Conservation (phyloP, 805 yeast species). For the Candida peoriensis region DNA sequence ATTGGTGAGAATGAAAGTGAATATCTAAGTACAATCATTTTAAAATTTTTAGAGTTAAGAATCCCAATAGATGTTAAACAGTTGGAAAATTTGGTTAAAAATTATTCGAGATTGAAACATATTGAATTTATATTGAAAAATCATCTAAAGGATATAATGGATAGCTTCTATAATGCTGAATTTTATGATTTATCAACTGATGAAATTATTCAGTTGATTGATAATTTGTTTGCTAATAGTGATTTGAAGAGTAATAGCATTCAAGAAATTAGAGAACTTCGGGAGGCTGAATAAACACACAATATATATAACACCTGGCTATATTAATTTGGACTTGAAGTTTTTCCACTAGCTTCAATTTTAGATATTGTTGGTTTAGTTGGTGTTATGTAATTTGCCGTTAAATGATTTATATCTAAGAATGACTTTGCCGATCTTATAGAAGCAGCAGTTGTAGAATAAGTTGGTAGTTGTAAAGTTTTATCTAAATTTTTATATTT, state of each 20-base stretch:
- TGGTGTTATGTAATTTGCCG: too few relatives aligned
- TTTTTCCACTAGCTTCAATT: too few relatives aligned
- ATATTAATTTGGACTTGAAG: too few relatives aligned
- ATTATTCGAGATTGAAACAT: conserved; percentile 18
- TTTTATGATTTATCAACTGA: conserved; percentile 32
- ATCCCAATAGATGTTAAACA: conserved; percentile 9
- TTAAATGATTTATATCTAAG: too few relatives aligned
- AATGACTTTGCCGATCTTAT: too few relatives aligned
- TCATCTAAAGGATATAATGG: conserved; percentile 39
- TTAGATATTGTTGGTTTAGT: too few relatives aligned
- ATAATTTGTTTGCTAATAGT: conserved; percentile 36
- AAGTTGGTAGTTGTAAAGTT: too few relatives aligned
- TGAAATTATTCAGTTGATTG: conserved; percentile 32
- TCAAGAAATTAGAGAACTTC: conserved; percentile 39
- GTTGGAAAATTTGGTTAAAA: conserved; percentile 9
- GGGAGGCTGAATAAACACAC: conserved; percentile 33
- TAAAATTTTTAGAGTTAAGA: conserved; percentile 12
- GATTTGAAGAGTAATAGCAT: conserved; percentile 29
- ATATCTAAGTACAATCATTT: conserved; percentile 16
- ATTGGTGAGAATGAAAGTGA: conserved; percentile 23
- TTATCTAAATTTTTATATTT: too few relatives aligned
- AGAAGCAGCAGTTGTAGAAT: too few relatives aligned
- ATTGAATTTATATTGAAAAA: conserved; percentile 18
- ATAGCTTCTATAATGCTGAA: conserved; percentile 35
- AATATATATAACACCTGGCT: too few relatives aligned